Conservation (phyloP, 1,139 yeast genomes). For the Hyphopichia fennica region DNA sequence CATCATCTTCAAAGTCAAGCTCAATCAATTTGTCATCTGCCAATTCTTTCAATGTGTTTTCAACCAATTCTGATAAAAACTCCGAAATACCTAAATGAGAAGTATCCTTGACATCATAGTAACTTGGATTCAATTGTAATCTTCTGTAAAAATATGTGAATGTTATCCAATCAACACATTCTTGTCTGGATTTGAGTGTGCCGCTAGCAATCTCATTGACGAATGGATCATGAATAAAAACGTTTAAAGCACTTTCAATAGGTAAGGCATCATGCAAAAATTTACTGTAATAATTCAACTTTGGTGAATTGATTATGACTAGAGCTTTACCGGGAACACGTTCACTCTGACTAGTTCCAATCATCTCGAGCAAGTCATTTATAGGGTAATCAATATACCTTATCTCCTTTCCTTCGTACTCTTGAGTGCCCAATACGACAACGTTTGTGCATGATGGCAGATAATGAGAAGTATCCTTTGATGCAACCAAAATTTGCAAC, state of each 20-base stretch:
- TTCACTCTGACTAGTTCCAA: constrained; percentile 52
- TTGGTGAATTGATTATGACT: constrained; percentile 57
- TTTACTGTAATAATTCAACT: constrained; percentile 64
- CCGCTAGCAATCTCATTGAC: constrained; percentile 69
- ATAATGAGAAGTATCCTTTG: constrained; percentile 54
- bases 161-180: constrained; percentile 88
- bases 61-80: constrained; percentile 80
- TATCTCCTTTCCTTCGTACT: constrained; percentile 72
- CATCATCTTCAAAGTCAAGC: constrained; percentile 41
- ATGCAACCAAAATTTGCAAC: constrained; percentile 54
- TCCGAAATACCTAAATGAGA: constrained; percentile 73
- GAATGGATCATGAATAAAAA: constrained; percentile 62
- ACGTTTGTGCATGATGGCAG: constrained; percentile 58
- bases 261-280: constrained; percentile 79
- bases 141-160: constrained; percentile 82
- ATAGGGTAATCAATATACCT: constrained; percentile 69
- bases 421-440: constrained; percentile 69
- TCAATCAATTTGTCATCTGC: constrained; percentile 64
- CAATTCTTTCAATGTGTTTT: constrained; percentile 67
- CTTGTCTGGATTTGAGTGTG: constrained; percentile 71
- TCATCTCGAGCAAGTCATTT: constrained; percentile 68
- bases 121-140: constrained; percentile 80
- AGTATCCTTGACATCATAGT: constrained; percentile 70
- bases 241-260: constrained; percentile 71
- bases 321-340: constrained; percentile 36